These are phyloP conservation scores for Teunomyces kruisii DNA, from an alignment of 805 yeast species.

Conservation along the genomic window DNA sequence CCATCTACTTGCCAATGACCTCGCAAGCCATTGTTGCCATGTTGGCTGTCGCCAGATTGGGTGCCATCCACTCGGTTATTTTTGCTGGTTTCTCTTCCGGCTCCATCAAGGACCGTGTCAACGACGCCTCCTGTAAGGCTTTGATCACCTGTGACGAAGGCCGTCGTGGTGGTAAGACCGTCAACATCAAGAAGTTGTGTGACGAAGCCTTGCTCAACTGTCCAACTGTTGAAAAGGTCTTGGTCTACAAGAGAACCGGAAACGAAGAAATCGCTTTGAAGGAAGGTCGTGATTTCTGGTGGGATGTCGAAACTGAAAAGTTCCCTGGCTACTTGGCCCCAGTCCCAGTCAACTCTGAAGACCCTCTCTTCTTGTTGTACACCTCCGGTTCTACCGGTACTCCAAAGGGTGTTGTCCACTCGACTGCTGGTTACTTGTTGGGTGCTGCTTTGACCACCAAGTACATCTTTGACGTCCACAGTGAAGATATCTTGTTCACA, in stretches of 20 bases:
- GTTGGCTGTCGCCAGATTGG: constrained; percentile 76
- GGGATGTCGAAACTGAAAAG: constrained; percentile 69
- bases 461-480: constrained; percentile 74
- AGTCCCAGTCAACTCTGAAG: constrained; percentile 74
- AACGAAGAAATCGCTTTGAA: constrained; percentile 50
- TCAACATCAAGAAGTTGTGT: constrained; percentile 77
- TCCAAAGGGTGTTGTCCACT: constrained; percentile 83
- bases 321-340: constrained; percentile 72
- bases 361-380: constrained; percentile 75
- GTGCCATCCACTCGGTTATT: constrained; percentile 82
- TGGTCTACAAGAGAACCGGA: constrained; percentile 76
- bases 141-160: constrained; percentile 83
- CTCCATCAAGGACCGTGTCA: constrained; percentile 68
- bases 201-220: constrained; percentile 73
- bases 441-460: constrained; percentile 74
- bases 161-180: constrained; percentile 78
- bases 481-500: constrained; percentile 73
- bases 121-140: constrained; percentile 68
- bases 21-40: constrained; percentile 75
- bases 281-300: constrained; percentile 68
- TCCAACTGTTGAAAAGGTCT: constrained; percentile 65
- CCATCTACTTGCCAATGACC: constrained; percentile 84
- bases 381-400: constrained; percentile 89
- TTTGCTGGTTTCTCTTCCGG: constrained; percentile 83
- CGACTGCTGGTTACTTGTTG: constrained; percentile 76